phyloP scores from a whole-genome alignment of 139 green algal species.

The Eudorina sp. region DNA sequence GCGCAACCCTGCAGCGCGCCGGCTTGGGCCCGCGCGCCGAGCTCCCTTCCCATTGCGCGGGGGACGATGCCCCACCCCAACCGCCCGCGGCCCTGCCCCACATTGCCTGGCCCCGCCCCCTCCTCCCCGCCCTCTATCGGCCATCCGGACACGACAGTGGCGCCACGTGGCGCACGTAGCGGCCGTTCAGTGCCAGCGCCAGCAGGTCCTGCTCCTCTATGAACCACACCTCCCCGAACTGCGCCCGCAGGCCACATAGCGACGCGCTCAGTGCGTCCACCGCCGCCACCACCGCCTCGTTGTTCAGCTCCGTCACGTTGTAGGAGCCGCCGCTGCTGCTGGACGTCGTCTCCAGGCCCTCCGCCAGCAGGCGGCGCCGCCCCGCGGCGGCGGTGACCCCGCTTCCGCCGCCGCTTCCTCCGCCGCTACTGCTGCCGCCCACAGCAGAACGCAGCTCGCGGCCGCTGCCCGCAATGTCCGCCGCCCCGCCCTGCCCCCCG shows the following conservation, averaged over 20 bases:
- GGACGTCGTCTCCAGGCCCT: conserved; percentile 3
- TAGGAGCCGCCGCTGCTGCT: conserved; percentile 36
- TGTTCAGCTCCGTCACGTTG: neutral
- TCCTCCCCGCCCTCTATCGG: neutral
- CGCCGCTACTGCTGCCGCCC: neutral
- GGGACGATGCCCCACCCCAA: too few species aligned
- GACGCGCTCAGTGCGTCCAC: conserved; percentile 54
- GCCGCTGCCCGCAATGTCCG: neutral
- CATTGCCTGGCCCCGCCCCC: too few species aligned
- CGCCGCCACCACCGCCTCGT: conserved; percentile 51
- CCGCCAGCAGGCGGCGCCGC: neutral
- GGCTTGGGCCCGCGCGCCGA: too few species aligned
- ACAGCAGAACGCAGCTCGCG: neutral
- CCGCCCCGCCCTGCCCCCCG: too few species aligned
- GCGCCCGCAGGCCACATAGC: conserved; percentile 66
- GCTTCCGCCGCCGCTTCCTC: neutral
- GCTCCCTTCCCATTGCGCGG: too few species aligned
- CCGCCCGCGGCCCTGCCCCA: too few species aligned
- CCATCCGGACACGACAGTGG: conserved; percentile 59
- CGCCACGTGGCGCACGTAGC: conserved; percentile 53
- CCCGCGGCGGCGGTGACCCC: neutral
- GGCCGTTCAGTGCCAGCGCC: conserved; percentile 74
- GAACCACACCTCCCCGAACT: conserved; percentile 69
- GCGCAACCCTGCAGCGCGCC: too few species aligned
- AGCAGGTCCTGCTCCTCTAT: conserved; percentile 82